Conservation (phyloP, 768 basidiomycete genomes). For the Panaeolus cyanescens region DNA sequence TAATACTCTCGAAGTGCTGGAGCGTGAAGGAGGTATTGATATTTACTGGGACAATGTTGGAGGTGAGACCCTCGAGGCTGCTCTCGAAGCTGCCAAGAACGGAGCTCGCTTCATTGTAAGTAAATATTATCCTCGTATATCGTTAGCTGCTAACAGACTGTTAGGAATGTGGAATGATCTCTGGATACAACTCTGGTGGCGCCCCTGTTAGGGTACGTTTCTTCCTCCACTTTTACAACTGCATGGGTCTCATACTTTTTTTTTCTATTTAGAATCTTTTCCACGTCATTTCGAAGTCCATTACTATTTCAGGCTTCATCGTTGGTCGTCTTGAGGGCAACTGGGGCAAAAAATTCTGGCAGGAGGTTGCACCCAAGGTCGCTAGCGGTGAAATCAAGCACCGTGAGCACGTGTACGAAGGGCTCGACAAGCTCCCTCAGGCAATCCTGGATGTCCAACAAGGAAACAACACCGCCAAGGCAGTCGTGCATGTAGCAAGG, state of each 20-base stretch:
- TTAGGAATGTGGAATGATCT: constrained; percentile 46
- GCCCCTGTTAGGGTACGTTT: constrained; percentile 18
- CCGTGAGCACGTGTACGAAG: constrained; percentile 44
- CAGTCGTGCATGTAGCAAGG: constrained; percentile 35
- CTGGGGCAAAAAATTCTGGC: constrained; percentile 43
- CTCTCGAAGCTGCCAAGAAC: constrained; percentile 44
- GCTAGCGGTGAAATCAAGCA: constrained; percentile 49
- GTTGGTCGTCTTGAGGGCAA: constrained; percentile 32
- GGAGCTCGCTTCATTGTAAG: constrained; percentile 55
- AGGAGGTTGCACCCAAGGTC: constrained; percentile 38
- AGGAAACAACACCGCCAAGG: constrained; percentile 36
- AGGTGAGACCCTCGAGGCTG: constrained; percentile 60
- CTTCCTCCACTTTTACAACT: no score
- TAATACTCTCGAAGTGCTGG: constrained; percentile 50
- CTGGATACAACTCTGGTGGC: constrained; percentile 35
- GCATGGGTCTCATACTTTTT: no score
- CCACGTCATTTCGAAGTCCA: constrained; percentile 40
- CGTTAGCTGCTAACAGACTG: background rate
- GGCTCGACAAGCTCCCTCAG: constrained; percentile 42
- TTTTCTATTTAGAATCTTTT: constrained; percentile 39
- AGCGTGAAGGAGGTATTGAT: constrained; percentile 53
- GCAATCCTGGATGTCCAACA: constrained; percentile 33
- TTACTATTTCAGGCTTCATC: constrained; percentile 42
- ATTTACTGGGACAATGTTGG: constrained; percentile 63
- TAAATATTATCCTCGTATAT: background rate